Base-by-base conservation (phyloP, 306 rosid species). In the Vigna reflexopilosa region DNA sequence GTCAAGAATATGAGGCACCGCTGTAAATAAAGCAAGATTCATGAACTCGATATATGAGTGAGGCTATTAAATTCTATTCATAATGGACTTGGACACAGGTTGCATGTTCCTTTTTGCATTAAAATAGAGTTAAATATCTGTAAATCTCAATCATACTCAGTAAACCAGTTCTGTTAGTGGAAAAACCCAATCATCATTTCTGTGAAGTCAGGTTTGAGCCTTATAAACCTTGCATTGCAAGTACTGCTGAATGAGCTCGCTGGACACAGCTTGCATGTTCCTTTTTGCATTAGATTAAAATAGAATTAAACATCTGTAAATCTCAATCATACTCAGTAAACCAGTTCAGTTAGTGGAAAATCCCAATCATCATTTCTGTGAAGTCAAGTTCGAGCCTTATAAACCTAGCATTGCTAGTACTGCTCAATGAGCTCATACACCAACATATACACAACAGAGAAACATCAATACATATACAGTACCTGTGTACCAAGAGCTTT, bases 401-500 rank as follows among this genome's bases (percentile, higher is more conserved):
- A 73, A 70, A 42, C 77, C 44, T 30, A 59, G 57, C 67, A 77
- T 70, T 64, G 79, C 68, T 67, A 38, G 34, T 19, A 78, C 54
- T 71, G 57, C 74, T 22, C 40, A 30, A 50, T 22, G 66, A 75
- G 62, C 72, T 34, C 50, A 69, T 34, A 49, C 67, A 70, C 47
- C 28, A 63, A 64, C 17, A 40, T 28, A 42, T 42, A 42, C 13
- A 34, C 80, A 28, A 52, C 76, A 44, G 36, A 22, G 10, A 67
- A 52, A 48, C 63, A 76, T 15, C 9, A 34, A 32, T 8, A 77
- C 1, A 28, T 4, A 70, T 38, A 34, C 32, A 51, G 3, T 56
- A 94, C 98, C 97, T 92, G 97, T 69, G 97, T 90, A 44, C 98
- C 98, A 83, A 94, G 92, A 79, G 94, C 91, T 89, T 92, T 94